These are phyloP conservation scores for Rhynchospora pubera DNA, from an alignment of 176 grass and related monocot genomes.

Conservation along the genomic window DNA sequence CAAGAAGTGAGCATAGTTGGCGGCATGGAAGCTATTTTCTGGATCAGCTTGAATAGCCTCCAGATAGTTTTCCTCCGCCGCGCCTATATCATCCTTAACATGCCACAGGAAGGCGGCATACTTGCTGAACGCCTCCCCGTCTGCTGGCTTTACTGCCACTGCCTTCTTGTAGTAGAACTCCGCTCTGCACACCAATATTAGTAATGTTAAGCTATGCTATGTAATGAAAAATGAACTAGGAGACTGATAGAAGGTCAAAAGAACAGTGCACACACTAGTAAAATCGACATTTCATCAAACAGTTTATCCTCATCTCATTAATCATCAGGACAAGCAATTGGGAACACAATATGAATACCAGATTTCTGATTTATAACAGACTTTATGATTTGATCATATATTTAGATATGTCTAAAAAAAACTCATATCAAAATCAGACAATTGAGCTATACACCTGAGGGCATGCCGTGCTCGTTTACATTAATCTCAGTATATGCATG, in stretches of 20 bases:
- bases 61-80: constrained; percentile 69
- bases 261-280: neutral
- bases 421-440: neutral
- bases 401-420: neutral
- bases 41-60: constrained; percentile 66
- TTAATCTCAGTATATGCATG: neutral
- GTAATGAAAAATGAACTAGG: neutral
- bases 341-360: neutral
- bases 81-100: constrained; percentile 56
- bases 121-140: constrained; percentile 60
- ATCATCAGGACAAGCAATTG: neutral
- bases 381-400: neutral
- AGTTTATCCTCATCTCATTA: neutral
- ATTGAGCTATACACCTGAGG: neutral
- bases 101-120: constrained; percentile 87
- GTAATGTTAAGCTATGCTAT: neutral
- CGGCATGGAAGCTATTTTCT: constrained; percentile 50
- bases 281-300: constrained; percentile 16
- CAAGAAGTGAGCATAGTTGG: constrained; percentile 82
- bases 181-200: constrained; percentile 44
- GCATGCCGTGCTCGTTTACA: neutral
- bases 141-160: constrained; percentile 41
- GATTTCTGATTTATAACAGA: neutral
- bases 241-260: neutral
- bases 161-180: constrained; percentile 70